These are phyloP conservation scores for Aspergillus wentii DNA, from an alignment of 495 filamentous ascomycete species.

Conservation along the genomic window DNA sequence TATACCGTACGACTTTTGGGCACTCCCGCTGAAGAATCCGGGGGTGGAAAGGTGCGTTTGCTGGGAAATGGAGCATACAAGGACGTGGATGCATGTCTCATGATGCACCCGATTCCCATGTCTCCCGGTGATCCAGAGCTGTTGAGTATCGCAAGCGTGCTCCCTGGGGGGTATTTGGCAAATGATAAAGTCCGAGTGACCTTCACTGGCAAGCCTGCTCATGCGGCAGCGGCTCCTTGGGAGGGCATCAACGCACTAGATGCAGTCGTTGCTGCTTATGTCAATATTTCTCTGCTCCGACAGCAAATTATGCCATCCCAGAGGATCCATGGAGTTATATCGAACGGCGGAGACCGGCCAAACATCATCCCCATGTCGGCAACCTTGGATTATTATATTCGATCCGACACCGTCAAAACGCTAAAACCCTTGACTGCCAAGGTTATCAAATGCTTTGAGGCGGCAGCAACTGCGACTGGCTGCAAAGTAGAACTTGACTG, in stretches of 20 bases:
- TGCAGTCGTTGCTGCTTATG: conserved; percentile 57
- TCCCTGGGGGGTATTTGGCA: conserved; percentile 44
- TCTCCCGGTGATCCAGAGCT: conserved; percentile 18
- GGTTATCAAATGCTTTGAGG: conserved; percentile 52
- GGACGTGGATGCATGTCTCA: conserved; percentile 42
- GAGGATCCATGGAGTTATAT: too few species aligned
- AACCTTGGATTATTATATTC: conserved; percentile 51
- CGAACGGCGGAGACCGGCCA: conserved; percentile 40
- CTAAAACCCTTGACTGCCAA: conserved; percentile 43
- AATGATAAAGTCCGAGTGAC: conserved; percentile 45
- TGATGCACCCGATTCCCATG: conserved; percentile 48
- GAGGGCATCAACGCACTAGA: conserved; percentile 62
- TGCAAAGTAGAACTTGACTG: conserved; percentile 44
- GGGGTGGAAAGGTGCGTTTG: conserved; percentile 43
- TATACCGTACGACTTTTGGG: conserved; percentile 33
- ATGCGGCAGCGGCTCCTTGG: conserved; percentile 58
- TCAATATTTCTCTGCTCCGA: conserved; percentile 52
- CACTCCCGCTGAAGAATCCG: conserved; percentile 39
- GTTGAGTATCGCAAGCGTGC: conserved; percentile 20
- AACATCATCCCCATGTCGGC: conserved; percentile 54
- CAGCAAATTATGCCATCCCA: conserved; percentile 51
- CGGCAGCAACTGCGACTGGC: conserved; percentile 50
- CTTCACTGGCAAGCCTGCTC: conserved; percentile 44
- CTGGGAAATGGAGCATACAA: conserved; percentile 47
- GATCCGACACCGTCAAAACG: conserved; percentile 36